A percentile compares a stretch with the other conserved stretches of the same genome.
Evolutionary conservation across 176 grass and related monocot species (phyloP).

Genomic region (Areca catechu): DNA sequence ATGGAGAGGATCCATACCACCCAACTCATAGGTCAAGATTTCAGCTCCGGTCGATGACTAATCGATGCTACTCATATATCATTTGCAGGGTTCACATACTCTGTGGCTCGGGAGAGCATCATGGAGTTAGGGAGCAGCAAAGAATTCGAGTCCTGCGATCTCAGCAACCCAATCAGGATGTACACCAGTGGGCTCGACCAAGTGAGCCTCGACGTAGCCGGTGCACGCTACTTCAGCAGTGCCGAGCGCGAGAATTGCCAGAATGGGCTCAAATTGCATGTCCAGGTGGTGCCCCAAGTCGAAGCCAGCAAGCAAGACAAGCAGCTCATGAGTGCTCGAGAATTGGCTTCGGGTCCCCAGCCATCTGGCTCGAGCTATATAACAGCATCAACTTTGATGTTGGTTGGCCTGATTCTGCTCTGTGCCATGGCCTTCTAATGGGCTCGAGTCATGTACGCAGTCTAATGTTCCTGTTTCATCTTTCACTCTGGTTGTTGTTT

Average conservation of each 20-base stretch:
- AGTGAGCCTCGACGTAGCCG: conserved; percentile 10
- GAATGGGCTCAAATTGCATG: conserved; percentile 19
- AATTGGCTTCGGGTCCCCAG: not conserved
- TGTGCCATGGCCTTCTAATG: too few relatives aligned
- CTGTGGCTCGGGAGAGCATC: not conserved
- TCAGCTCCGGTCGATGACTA: too few relatives aligned
- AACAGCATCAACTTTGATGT: too few relatives aligned
- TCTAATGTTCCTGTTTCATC: not conserved
- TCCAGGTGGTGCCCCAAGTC: not conserved
- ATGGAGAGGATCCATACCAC: too few relatives aligned
- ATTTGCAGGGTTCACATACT: conserved; percentile 19
- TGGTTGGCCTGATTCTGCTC: too few relatives aligned
- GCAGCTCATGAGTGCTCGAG: too few relatives aligned
- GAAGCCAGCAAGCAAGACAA: too few relatives aligned
- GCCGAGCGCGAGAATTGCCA: not conserved
- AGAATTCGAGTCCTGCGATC: conserved; percentile 9
- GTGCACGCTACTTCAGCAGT: not conserved
- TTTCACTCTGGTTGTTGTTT: too few relatives aligned
- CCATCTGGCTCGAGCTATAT: not conserved
- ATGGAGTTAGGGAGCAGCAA: conserved; percentile 11
- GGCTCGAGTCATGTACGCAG: not conserved
- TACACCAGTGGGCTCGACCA: conserved; percentile 6
- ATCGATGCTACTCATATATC: too few relatives aligned
- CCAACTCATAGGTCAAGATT: too few relatives aligned
- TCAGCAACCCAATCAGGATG: conserved; percentile 13